Base-by-base conservation (phyloP, 768 basidiomycete species). In the Rhizopogon vinicolor region DNA sequence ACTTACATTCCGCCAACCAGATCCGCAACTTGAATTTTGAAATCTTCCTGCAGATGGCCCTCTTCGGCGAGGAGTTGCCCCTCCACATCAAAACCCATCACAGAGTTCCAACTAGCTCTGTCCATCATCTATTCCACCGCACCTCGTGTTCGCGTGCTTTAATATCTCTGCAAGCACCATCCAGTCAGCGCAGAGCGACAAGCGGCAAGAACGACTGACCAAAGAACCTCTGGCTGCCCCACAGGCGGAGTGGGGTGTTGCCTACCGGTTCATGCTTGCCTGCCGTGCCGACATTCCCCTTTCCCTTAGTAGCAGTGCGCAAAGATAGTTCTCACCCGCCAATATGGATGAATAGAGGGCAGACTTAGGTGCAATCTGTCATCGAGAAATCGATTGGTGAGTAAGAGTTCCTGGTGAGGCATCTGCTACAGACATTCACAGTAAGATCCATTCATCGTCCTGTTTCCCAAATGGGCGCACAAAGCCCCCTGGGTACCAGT, bases 301-400 rank as follows among this genome's bases (percentile, higher is more conserved):
- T 43, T 6, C 37, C 53, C 6, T 51, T 52, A 91, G 74, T 3
- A 90, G 74, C 1, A 89, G 71, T 12, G 87, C 86, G 8, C 88
- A 84, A n/a, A 90, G 69, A 63, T 91, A 80, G 58, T 89, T 91
- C 57, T 91, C 89, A 18, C 78, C 82, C 3, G 85, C 76, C 1
- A 66, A 61, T 1, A 80, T 83, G 0, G 83, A 80, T 13, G 85
- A 72, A 12, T 78, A 74, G 2, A 92, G 75, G 0, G 88, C 85
- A 1, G 70, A 67, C 52, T 84, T 85, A 82, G 72, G 49, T 84
- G 78, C 1, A 61, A 63, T 69, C 67, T 14, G 65, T 53, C 13
- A 10, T 37, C 5, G 12, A 37, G 12, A 50, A 57, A 10, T 25
- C 4, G 25, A 25, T 25, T 25, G 3, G 56, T 60, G 1, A 64